Base-by-base conservation (phyloP, 306 rosid genomes). In the Morella rubra region DNA sequence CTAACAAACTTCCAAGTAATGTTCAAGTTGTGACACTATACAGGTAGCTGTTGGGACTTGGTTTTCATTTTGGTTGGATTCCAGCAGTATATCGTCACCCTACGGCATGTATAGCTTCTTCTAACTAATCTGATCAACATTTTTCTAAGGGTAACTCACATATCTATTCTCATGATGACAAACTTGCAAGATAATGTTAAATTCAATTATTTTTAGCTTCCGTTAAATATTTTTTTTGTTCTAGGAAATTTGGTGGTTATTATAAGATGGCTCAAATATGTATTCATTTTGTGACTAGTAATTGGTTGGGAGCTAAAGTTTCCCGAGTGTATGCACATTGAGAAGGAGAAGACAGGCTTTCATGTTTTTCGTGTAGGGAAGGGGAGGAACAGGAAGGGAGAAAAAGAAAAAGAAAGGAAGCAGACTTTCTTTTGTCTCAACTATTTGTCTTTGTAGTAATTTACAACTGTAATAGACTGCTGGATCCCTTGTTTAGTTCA, bases 101-200 rank as follows among this genome's bases (percentile, higher is more conserved):
- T 95, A 95, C 86, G 87, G 96, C 98, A 92, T 92, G 98, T 95
- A 95, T 95, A 90, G 82, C 85, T 92, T 92, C 97, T 92, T 89
- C 88, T 86, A 73, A 86, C 91, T 92, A 86, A 81, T 87, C 82
- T 88, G 88, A 87, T 81, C 87, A 83, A 80, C 90, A 87, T 89
- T 87, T 89, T 89, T 90, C 84, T 89, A 84, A 92, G 88, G 91
- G 97, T 89, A 91, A 94, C 96, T 87, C 88, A 83, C 93, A 91
- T 87, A 83, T 91, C 90, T 90, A 83, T 90, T 76, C 89, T 82
- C 69, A 59, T 60, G 72, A 54, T 54, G 24, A 80, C 71, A 80
- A 77, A 81, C 73, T 69, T 73, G 41, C 58, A 69, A 79, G 84
- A 80, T 69, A 79, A 75, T 80, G 66, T 67, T 18, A 80, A 71